phyloP scores from a whole-genome alignment of 495 filamentous ascomycete species.

The Tuber umbilicatum region DNA sequence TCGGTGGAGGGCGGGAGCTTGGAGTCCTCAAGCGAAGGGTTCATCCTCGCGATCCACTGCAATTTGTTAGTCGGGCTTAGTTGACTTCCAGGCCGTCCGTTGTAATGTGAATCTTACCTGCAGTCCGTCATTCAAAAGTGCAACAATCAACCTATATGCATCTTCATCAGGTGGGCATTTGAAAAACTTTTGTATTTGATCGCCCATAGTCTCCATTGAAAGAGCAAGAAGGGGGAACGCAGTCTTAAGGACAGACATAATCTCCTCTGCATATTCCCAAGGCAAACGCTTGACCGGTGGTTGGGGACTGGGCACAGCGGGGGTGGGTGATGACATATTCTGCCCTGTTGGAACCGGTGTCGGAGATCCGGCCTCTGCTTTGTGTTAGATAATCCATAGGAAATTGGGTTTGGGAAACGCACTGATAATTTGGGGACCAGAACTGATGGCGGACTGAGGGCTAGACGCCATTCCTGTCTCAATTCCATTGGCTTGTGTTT shows the following conservation, averaged over 20 bases:
- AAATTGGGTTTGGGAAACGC: not conserved
- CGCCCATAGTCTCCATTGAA: slow-evolving; percentile 99
- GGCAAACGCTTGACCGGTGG: slow-evolving; percentile 60
- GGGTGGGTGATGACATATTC: slow-evolving; percentile 44
- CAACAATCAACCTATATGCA: slow-evolving; percentile 94
- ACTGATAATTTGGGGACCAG: slow-evolving; percentile 36
- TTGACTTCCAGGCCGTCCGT: not conserved
- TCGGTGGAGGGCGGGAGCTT: slow-evolving; percentile 86
- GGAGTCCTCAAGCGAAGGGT: slow-evolving; percentile 78
- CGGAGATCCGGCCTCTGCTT: slow-evolving; percentile 34
- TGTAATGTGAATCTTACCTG: slow-evolving; percentile 49
- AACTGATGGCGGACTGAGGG: slow-evolving; percentile 35
- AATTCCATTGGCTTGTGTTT: slow-evolving; percentile 35
- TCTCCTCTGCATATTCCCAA: slow-evolving; percentile 94
- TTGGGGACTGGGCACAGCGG: slow-evolving; percentile 45
- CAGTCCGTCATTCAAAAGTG: slow-evolving; percentile 87
- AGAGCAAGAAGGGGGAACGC: slow-evolving; percentile 90
- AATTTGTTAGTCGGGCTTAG: slow-evolving; percentile 45
- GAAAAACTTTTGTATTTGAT: slow-evolving; percentile 96
- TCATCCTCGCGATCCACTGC: slow-evolving; percentile 63
- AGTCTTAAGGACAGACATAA: slow-evolving; percentile 87
- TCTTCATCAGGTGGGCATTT: slow-evolving; percentile 98
- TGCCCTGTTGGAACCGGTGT: slow-evolving; percentile 37
- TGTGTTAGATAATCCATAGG: slow-evolving; percentile 14
- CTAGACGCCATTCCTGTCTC: slow-evolving; percentile 36